Evolutionary conservation across 1,284 basidiomycete genomes (phyloP).

Genomic region (Trametes pubescens): DNA sequence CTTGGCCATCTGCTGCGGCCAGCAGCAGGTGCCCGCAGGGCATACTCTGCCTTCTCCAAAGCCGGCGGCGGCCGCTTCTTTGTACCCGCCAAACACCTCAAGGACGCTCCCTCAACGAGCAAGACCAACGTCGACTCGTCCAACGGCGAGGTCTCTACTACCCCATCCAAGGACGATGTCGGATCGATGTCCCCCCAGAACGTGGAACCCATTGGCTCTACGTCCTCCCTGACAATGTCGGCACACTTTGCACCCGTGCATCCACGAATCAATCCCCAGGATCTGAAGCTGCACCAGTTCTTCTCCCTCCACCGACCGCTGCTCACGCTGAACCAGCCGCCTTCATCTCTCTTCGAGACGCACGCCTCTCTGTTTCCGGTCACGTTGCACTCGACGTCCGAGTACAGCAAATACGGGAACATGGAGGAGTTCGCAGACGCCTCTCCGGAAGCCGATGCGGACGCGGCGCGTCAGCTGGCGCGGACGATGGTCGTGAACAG

Average conservation of each 20-base stretch:
- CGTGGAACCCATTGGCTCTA: constrained; percentile 12
- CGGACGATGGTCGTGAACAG: constrained; percentile 71
- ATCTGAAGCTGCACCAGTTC: constrained; percentile 80
- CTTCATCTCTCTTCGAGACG: constrained; percentile 63
- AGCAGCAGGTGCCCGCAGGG: constrained; percentile 56
- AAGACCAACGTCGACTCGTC: constrained; percentile 40
- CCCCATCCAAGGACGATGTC: constrained; percentile 37
- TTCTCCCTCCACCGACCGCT: constrained; percentile 81
- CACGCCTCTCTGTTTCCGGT: constrained; percentile 38
- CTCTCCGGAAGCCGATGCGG: constrained; percentile 73
- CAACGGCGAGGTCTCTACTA: constrained; percentile 32
- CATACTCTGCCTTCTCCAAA: constrained; percentile 83
- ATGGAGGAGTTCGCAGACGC: constrained; percentile 61
- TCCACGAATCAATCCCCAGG: constrained; percentile 65
- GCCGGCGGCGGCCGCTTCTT: constrained; percentile 78
- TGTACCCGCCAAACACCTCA: constrained; percentile 67
- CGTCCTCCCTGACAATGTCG: constrained; percentile 31
- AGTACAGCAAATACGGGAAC: constrained; percentile 38
- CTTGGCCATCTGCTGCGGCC: constrained; percentile 59
- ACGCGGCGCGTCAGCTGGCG: constrained; percentile 76
- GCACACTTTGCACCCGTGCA: constrained; percentile 48
- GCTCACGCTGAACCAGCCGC: constrained; percentile 66
- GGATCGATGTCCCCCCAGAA: constrained; percentile 27
- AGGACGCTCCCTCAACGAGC: constrained; percentile 36
- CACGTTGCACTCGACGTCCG: constrained; percentile 21